Evolutionary conservation across 768 basidiomycete species (phyloP), one percentile per base, ranked within the genome.

Genomic region (Tylopilus rubrobrunneus): DNA sequence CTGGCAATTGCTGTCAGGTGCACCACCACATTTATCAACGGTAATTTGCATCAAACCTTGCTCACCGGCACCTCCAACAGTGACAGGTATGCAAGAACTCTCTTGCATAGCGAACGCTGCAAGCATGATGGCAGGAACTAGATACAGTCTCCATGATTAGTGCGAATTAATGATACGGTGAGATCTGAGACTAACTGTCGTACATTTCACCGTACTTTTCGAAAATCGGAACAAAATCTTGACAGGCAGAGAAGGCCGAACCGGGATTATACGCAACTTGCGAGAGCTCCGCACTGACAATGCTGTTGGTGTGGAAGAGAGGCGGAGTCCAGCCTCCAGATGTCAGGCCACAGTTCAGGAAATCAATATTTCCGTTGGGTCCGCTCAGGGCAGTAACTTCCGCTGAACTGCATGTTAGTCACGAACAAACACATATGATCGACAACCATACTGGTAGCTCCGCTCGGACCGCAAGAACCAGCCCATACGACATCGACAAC

Each of bases 91-190:
- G 76, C 92, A 96, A 37, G 74, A 74, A 31, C 81, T 83, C 67
- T 96, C 94, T 67, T 95, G 92, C 85, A 96, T 86, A 31, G 92
- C 91, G 59, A 96, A 86, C 0, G 91, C 79, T 2, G 92, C 92
- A 36, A 95, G 69, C 58, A 95, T 73, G 66, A 93, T 89, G 8
- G 89, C 67, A 25, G 87, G 87, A 29, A 93, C 78, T 77, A 43
- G 29, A 28, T 47, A 5, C 21, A n/a, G 37, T 11, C n/a, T 53
- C 49, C 14, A 9, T 44, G 23, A 28, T 33, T 28, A n/a, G 21
- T 31, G 1, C 19, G 53, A 44, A 41, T 21, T 29, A 14, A 27
- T 19, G 25, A 44, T n/a, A 29, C 28, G 56, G 23, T 17, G 10
- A 46, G 28, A 23, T 72, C 77, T 25, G 19, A 9, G 19, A 40